Base-by-base conservation (phyloP, 495 filamentous ascomycete genomes). In the Stereocaulon alpinum region DNA sequence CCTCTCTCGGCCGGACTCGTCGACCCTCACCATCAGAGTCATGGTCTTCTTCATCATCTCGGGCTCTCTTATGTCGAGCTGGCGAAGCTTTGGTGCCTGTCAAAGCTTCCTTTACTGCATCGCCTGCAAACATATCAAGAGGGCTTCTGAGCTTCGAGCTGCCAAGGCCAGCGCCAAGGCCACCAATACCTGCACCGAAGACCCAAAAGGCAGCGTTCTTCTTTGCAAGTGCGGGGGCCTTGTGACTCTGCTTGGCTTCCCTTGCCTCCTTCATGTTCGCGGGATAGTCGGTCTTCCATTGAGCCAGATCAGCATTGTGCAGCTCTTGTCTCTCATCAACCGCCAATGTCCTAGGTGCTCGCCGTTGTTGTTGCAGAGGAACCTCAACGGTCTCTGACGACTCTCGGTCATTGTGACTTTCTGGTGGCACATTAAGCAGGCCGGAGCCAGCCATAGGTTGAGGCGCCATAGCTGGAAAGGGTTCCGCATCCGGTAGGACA, bases 221-320 rank as follows among this genome's bases (percentile, higher is more conserved):
- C 67, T 78, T 84, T n/a, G 77, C 73, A 24, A 76, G 67, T 0
- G 66, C 67, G 6, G 65, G 60, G 6, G 68, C 50, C 58, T 72
- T 78, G 52, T 73, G 70, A 14, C 70, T 60, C 17, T 65, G 55
- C 59, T 80, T 85, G 6, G 71, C 68, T 27, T 70, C 73, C 37
- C 65, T 67, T 20, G 73, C 76, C 40, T 63, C 61, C 15, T 72
- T 74, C 75, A 81, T 84, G 48, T 80, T 80, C 1, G 65, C 55
- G 40, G 80, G 50, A 56, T 90, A 91, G 32, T 83, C 69, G 0
- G 74, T 64, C 56, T 80, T 78, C 82, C 83, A 85, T n/a, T 72
- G 62, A 11, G 74, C 78, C 17, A 89, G 66, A 14, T 80, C 77
- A 11, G 67, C 65, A 58, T 80, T 82, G 50, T 77, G 75, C 24